Evolutionary conservation across 192 early-diverging fungal genomes (phyloP).

Genomic region (Jimgerdemannia lactiflua): DNA sequence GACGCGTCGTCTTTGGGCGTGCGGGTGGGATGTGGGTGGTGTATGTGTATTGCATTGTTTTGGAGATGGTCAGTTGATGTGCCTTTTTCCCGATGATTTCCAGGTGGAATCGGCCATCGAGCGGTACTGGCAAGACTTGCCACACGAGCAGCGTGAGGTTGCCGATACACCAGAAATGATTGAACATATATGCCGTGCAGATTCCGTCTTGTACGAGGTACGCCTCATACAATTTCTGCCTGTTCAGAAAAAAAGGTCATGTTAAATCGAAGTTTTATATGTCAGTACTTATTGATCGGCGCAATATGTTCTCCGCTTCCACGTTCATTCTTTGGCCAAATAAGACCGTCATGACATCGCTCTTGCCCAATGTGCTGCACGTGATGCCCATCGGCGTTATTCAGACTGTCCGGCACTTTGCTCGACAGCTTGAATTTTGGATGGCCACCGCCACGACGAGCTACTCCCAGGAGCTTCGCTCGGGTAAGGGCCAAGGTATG

Average conservation of each 20-base stretch:
- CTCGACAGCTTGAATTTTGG: conserved; percentile 1
- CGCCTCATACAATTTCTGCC: conserved; percentile 24
- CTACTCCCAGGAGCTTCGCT: conserved; percentile 16
- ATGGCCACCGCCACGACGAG: conserved; percentile 4
- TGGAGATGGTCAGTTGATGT: background rate
- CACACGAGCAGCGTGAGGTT: conserved; percentile 2
- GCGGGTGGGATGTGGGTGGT: too few species aligned
- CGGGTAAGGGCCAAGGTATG: conserved; percentile 25
- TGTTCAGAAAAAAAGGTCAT: background rate
- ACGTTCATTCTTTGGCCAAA: background rate
- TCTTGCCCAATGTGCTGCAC: conserved; percentile 9
- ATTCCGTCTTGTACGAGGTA: conserved; percentile 49
- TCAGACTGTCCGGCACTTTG: conserved; percentile 11
- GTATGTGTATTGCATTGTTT: background rate
- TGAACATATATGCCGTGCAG: conserved; percentile 48
- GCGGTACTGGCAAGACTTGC: background rate
- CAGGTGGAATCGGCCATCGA: background rate
- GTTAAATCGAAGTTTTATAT: too few species aligned
- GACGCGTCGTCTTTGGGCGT: too few species aligned
- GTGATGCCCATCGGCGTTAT: conserved; percentile 1
- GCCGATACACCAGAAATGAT: conserved; percentile 25
- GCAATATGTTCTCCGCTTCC: background rate
- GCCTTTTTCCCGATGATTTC: background rate
- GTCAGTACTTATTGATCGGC: too few species aligned
- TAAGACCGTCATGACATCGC: conserved; percentile 18